Evolutionary conservation across 1,284 basidiomycete species (phyloP), one percentile per base, ranked within the genome.

Genomic region (Fistulina hepatica): DNA sequence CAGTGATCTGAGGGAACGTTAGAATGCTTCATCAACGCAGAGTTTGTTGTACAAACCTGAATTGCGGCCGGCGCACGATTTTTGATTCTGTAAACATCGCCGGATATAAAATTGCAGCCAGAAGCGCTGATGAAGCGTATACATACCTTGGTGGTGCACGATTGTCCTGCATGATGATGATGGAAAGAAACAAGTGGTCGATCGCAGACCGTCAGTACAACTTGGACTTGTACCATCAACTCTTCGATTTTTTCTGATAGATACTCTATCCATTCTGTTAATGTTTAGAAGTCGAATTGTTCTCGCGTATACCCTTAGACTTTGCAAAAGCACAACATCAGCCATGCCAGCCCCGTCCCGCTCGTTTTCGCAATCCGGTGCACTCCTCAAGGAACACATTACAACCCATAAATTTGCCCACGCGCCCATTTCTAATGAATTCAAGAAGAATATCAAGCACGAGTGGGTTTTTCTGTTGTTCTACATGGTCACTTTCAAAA

Each of bases 31-130:
- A 34, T 28, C 19, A 39, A 32, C 10, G 20, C 12, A 28, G 43
- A 22, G 30, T 19, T 26, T 24, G 37, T 17, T 27, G 23, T 35
- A 39, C 24, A 42, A 41, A 83, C 85, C 61, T 95, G 92, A 45
- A 97, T 70, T 40, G 88, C 81, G 41, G 92, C 92, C 20, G 92
- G 81, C 16, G 92, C 92, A 37, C 92, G 74, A 61, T 97, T 97
- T 71, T 93, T 92, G 48, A 97, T 91, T 44, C 86, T 80, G 39
- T 37, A 22, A n/a, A 31, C 30, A 22, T 8, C 21, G 21, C 21
- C 17, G 20, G 32, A 11, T 43, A 40, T 31, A 38, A 30, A 13
- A 17, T 26, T 6, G 36, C 12, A n/a, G 1, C 16, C n/a, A 19
- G 25, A 31, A n/a, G n/a, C n/a, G 8, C 0, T 39, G 6, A 16